Evolutionary conservation across 1,284 basidiomycete genomes (phyloP), one percentile per base, ranked within the genome.

Genomic region (Trametes versicolor): DNA sequence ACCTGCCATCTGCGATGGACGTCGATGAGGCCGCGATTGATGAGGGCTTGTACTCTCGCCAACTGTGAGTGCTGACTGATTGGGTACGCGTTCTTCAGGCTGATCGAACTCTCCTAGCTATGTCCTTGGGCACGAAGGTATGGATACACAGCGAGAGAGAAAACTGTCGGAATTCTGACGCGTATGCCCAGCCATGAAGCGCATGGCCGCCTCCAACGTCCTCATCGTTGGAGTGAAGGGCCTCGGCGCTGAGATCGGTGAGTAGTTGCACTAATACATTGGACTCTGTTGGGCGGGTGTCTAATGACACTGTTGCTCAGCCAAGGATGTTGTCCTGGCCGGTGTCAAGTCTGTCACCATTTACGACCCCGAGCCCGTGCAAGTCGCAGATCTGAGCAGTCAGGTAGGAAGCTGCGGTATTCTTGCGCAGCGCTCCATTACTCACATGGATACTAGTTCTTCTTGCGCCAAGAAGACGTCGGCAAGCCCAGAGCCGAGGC

Each of bases 301-400:
- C n/a, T n/a, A 49, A 49, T 29, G 5, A 15, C 13, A 9, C 25
- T 29, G 25, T 15, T 43, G 47, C n/a, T 56, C 21, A 98, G 97
- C 98, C 69, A 99, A 99, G 85, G 96, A 99, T 76, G 86, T 99
- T 60, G 93, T 91, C 54, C 85, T 99, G 54, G 98, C 98, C 54
- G 98, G 98, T 67, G 98, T 99, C 63, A 99, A 99, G 83, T 97
- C 95, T 25, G 97, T 99, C 50, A 98, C 97, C 19, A 86, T 99
- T 68, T 99, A 91, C 76, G 98, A 99, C 79, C 97, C 97, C 9
- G 91, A 95, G 66, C 93, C 90, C 8, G 94, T 97, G 21, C 85
- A 88, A 53, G 77, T 97, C 47, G 89, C 93, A 70, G 98, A 99
- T 80, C 85, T 99, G 53, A 94, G 96, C 76, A 95, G 96, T 7